These are phyloP conservation scores for Stylosanthes scabra DNA, from an alignment of 331 rosid genomes.

Conservation along the genomic window DNA sequence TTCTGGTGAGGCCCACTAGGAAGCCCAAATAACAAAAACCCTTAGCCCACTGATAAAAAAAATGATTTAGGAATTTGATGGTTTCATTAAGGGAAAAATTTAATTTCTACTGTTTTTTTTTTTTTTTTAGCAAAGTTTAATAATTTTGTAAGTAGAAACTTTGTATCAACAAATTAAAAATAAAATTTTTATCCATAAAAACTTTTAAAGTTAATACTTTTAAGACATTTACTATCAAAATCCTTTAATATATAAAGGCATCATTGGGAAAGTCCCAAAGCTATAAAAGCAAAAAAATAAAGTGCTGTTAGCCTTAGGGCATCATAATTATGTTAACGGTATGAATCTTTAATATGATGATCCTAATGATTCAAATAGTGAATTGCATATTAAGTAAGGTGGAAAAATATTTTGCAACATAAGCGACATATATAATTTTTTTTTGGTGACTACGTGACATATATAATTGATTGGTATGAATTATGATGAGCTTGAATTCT, in stretches of 20 bases:
- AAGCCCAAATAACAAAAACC: no score
- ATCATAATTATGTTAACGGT: constrained; percentile 5
- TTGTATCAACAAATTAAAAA: no score
- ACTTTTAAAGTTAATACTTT: no score
- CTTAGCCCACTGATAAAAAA: no score
- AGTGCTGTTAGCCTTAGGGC: constrained; percentile 1
- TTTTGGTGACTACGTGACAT: no score
- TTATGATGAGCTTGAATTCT: constrained; percentile 20
- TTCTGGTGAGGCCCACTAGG: no score
- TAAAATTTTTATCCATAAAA: no score
- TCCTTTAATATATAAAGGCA: neutral
- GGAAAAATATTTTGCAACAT: neutral
- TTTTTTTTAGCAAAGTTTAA: no score
- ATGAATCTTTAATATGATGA: neutral
- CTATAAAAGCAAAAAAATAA: neutral
- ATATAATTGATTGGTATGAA: constrained; percentile 18
- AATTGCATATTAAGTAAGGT: constrained; percentile 24
- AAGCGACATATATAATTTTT: no score
- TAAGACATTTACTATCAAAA: no score
- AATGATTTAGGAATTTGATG: constrained; percentile 1
- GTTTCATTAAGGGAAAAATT: constrained; percentile 3
- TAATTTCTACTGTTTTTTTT: no score
- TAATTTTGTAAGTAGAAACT: no score
- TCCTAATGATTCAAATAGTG: constrained; percentile 18
- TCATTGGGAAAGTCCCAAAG: constrained; percentile 20